phyloP scores from a whole-genome alignment of 768 basidiomycete genomes.

The Agaricus sinodeliciosus region DNA sequence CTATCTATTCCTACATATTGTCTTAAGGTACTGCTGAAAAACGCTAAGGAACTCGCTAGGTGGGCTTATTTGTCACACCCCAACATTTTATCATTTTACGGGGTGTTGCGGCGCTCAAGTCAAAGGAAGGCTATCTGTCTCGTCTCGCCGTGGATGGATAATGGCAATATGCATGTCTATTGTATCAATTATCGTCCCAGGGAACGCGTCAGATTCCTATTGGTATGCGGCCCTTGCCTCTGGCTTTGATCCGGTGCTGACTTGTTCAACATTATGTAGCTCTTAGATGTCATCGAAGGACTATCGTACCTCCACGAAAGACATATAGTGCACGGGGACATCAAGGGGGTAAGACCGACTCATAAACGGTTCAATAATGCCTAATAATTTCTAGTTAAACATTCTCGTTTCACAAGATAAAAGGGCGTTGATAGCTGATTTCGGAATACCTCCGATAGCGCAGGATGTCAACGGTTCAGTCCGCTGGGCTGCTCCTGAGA shows the following conservation, averaged over 20 bases:
- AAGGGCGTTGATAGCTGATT: not conserved
- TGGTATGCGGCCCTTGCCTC: not conserved
- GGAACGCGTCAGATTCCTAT: slow-evolving; percentile 11
- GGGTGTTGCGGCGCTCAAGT: slow-evolving; percentile 18
- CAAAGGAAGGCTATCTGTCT: slow-evolving; percentile 5
- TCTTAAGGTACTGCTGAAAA: too few relatives aligned
- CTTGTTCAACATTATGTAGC: not conserved
- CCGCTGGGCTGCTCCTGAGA: not conserved
- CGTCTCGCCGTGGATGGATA: slow-evolving; percentile 16
- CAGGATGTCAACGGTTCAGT: not conserved
- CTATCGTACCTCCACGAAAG: not conserved
- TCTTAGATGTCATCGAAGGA: not conserved
- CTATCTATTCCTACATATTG: too few relatives aligned
- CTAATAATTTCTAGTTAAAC: not conserved
- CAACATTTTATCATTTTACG: slow-evolving; percentile 29
- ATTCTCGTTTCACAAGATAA: not conserved
- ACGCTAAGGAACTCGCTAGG: slow-evolving; percentile 21
- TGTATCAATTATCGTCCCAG: slow-evolving; percentile 4
- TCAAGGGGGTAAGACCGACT: not conserved
- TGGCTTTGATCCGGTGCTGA: not conserved
- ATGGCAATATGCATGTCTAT: slow-evolving; percentile 15
- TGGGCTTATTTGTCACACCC: slow-evolving; percentile 28
- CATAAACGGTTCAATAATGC: not conserved
- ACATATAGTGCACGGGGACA: not conserved
- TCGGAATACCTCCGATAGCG: not conserved